These are phyloP conservation scores for Kwoniella dendrophila DNA, from an alignment of 768 basidiomycete species.

Conservation along the genomic window DNA sequence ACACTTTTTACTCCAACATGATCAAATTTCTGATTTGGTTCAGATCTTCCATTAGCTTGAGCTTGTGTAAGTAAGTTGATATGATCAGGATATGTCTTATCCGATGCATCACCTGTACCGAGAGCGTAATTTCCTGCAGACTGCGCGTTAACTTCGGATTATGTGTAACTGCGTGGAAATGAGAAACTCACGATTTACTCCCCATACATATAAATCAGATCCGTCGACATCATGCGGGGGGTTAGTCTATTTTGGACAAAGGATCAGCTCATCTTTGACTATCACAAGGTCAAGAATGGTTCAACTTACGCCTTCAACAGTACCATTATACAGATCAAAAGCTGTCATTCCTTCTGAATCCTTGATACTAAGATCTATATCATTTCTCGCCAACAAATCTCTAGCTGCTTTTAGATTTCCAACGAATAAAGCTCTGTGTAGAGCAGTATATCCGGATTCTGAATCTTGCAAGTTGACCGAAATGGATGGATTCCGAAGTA, in stretches of 20 bases:
- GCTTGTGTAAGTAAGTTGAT: slow-evolving; percentile 61
- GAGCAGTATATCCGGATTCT: slow-evolving; percentile 87
- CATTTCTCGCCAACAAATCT: slow-evolving; percentile 71
- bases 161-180: not conserved
- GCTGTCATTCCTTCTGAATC: slow-evolving; percentile 86
- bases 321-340: slow-evolving; percentile 91
- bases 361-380: slow-evolving; percentile 72
- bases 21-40: slow-evolving; percentile 61
- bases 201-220: slow-evolving; percentile 82
- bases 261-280: slow-evolving; percentile 26
- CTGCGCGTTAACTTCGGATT: not conserved
- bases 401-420: slow-evolving; percentile 66
- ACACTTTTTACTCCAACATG: slow-evolving; percentile 68
- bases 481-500: slow-evolving; percentile 73
- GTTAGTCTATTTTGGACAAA: slow-evolving; percentile 37
- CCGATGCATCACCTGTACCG: slow-evolving; percentile 78
- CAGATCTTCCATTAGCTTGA: slow-evolving; percentile 47
- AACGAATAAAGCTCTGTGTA: slow-evolving; percentile 81
- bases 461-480: slow-evolving; percentile 77
- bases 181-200: slow-evolving; percentile 64
- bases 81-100: slow-evolving; percentile 76
- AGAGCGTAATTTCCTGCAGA: slow-evolving; percentile 72
- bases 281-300: not conserved
- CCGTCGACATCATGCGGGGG: slow-evolving; percentile 53
- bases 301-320: slow-evolving; percentile 64